Conservation (phyloP, 257 asterid species). For the Voacanga thouarsii region DNA sequence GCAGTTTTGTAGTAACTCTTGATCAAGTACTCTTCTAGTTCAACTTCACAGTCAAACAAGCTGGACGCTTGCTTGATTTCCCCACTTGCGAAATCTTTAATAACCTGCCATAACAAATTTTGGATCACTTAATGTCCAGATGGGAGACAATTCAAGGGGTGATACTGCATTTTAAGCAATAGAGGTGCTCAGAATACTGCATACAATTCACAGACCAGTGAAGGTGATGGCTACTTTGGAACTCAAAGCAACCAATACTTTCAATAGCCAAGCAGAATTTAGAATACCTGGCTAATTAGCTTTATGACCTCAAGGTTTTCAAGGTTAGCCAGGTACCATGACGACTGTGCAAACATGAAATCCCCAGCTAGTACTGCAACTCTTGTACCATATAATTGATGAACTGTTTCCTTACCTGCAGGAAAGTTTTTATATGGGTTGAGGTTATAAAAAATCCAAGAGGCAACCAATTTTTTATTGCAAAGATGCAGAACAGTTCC, state of each 20-base stretch:
- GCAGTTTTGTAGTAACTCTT: constrained; percentile 96
- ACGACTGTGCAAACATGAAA: constrained; percentile 96
- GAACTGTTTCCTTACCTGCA: constrained; percentile 89
- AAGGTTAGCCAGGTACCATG: constrained; percentile 96
- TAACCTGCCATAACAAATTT: constrained; percentile 48
- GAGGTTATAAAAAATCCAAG: background rate
- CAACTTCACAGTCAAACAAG: constrained; percentile 79
- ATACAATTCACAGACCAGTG: background rate
- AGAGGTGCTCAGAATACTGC: background rate
- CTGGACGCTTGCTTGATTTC: constrained; percentile 95
- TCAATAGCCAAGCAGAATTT: background rate
- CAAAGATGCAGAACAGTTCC: background rate
- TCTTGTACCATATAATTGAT: constrained; percentile 82
- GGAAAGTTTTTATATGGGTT: background rate
- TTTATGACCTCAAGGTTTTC: constrained; percentile 93
- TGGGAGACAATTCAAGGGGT: background rate
- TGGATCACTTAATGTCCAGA: background rate
- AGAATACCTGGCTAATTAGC: constrained; percentile 84
- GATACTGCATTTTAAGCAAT: background rate
- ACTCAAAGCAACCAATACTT: background rate
- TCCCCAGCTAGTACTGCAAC: constrained; percentile 97
- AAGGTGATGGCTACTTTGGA: background rate
- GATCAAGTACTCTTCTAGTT: constrained; percentile 74
- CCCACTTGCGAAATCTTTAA: constrained; percentile 96
- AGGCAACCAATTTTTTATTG: background rate